Base-by-base conservation (phyloP, 345 rosid genomes). In the Hibiscus mutabilis region DNA sequence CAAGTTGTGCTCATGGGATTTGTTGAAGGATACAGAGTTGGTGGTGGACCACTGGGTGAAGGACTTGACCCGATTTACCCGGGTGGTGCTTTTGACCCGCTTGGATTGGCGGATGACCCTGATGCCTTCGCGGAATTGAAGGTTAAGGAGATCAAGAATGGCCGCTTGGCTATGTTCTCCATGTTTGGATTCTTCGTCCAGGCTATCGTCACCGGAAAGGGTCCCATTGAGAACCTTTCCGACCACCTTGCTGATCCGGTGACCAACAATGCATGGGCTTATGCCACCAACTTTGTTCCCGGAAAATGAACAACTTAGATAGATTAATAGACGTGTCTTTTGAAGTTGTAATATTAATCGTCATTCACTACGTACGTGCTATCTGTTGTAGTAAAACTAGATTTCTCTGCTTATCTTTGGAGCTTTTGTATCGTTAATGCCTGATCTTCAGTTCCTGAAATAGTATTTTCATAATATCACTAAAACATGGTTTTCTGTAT, bases 1-100 rank as follows among this genome's bases (percentile, higher is more conserved):
- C 98, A 93, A 62, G 97, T 93, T 66, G 97, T 93, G 77, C 97
- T 94, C 74, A 91, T 91, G 96, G 97, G 98, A 0, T 83, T 91
- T 66, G 84, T 93, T 3, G 98, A 94, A 80, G 98, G 98, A 2
- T 94, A 94, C 93, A 81, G 97, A 75, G 74, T 94, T 44, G 98
- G 98, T 27, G 97, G 98, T 49, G 98, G 98, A 14, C 98, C 98
- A 3, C 89, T 91, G 0, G 97, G 97, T 0, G 97, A 94, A 83
- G 97, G 97, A 3, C 96, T 89, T 4, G 97, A 94, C 86, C 97
- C 96, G 16, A 79, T 94, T 63, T 94, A 94, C 86, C 98, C 97
- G 0, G 98, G 97, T n/a, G 98, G 98, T 65, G 87, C 97, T 1
- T 93, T 93, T 49, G 98, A 91, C 84, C 93, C 96, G 10, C 86